Evolutionary conservation across 257 asterid genomes (phyloP), one percentile per base, ranked within the genome.

Genomic region (Catharanthus roseus): DNA sequence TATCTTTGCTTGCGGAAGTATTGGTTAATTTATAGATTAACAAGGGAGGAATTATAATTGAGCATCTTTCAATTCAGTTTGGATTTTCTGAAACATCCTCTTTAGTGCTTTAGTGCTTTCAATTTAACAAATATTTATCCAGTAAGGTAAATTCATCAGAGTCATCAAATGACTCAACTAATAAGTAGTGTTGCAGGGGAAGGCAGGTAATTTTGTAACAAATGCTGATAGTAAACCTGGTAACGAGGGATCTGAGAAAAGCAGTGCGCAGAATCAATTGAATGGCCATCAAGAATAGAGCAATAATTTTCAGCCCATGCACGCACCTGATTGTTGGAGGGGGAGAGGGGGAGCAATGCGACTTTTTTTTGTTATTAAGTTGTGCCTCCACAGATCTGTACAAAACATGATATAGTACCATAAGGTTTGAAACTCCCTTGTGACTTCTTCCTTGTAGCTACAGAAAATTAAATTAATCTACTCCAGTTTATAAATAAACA

Each of bases 111-210:
- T n/a, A n/a, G n/a, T n/a, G n/a, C n/a, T n/a, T n/a, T 15, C 5
- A 38, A 8, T 15, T 0, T 29, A 5, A 15, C 9, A 12, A 11
- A 57, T 57, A 57, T 29, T 57, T 15, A 6, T 29, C 65, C 39
- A 0, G 9, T 29, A 16, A n/a, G n/a, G n/a, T n/a, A n/a, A n/a
- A 28, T 24, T 33, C 26, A 16, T 60, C 66, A 15, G 65, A 29
- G 16, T 61, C 15, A 61, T 34, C 28, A 61, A 65, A 39, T 65
- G 50, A 41, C 8, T 65, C n/a, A 45, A 39, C 55, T 6, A 41
- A 19, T 11, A 28, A 47, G 28, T 44, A 66, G 68, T 71, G 61
- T 77, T 63, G 74, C 88, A 89, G 92, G 90, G 82, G 36, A 86
- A 84, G 71, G 75, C 85, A 26, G 68, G 74, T 75, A 74, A 71